A percentile compares a stretch with the other conserved stretches of the same genome.
phyloP scores from a whole-genome alignment of 495 filamentous ascomycete species.

The Talaromyces stipitatus region DNA sequence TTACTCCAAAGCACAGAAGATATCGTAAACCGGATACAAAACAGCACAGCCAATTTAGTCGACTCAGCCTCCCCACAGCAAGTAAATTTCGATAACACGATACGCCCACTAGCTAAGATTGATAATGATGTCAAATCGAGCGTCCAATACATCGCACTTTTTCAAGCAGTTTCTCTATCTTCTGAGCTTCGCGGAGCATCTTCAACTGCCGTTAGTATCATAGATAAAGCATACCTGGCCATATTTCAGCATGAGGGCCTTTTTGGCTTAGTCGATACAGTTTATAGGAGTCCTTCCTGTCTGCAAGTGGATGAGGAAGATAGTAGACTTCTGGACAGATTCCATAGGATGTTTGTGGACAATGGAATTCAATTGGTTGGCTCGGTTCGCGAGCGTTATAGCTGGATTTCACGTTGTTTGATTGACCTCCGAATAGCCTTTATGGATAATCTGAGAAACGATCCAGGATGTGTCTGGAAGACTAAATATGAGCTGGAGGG shows the following conservation, averaged over 20 bases:
- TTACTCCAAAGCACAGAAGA: neutral
- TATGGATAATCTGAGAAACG: neutral
- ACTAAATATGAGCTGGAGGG: neutral
- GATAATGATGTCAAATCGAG: constrained; percentile 56
- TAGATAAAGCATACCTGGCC: constrained; percentile 61
- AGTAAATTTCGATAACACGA: constrained; percentile 58
- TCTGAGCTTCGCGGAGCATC: constrained; percentile 61
- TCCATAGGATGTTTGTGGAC: constrained; percentile 29
- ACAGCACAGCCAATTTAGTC: neutral
- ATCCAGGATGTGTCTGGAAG: neutral
- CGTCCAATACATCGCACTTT: constrained; percentile 60
- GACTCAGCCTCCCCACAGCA: constrained; percentile 28
- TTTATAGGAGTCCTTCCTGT: constrained; percentile 25
- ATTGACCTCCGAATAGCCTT: neutral
- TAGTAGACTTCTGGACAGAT: constrained; percentile 55
- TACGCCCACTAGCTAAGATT: constrained; percentile 56
- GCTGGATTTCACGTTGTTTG: neutral
- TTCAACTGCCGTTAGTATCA: constrained; percentile 56
- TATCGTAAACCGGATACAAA: neutral
- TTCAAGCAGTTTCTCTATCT: constrained; percentile 68
- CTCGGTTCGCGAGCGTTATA: neutral
- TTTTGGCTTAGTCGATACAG: constrained; percentile 54
- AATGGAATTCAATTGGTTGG: neutral
- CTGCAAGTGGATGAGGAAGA: constrained; percentile 56
- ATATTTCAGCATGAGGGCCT: constrained; percentile 60